phyloP scores from a whole-genome alignment of 163 green algal species.

The Volvox carteri region DNA sequence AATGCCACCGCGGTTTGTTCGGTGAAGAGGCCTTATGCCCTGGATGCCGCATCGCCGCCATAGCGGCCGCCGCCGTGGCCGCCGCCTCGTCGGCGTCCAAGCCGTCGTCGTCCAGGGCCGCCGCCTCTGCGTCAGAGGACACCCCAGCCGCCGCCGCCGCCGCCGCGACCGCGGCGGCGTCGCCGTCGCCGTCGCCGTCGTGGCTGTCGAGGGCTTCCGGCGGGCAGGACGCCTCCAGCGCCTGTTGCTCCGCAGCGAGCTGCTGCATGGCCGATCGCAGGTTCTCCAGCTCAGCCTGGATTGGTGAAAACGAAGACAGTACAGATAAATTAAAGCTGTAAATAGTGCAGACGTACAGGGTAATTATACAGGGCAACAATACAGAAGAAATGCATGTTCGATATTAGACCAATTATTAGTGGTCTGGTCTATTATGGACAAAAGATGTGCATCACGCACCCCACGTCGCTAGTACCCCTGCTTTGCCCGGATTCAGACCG shows the following conservation, averaged over 20 bases:
- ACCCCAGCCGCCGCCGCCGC: neutral
- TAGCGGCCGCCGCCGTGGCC: neutral
- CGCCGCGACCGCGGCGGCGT: neutral
- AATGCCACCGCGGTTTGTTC: constrained; percentile 6
- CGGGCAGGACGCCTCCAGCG: neutral
- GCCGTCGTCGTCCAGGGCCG: constrained; percentile 1
- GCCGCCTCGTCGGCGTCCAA: neutral
- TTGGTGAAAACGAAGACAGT: too few species aligned
- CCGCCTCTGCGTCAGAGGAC: neutral
- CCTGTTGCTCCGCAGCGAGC: constrained; percentile 18
- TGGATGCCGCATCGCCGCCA: constrained; percentile 13
- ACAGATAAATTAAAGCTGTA: too few species aligned
- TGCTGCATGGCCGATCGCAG: constrained; percentile 29
- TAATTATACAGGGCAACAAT: too few species aligned
- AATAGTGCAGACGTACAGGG: too few species aligned
- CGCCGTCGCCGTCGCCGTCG: neutral
- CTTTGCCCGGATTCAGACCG: too few species aligned
- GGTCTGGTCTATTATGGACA: too few species aligned
- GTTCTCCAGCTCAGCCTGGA: constrained; percentile 49
- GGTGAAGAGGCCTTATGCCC: neutral
- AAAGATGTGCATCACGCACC: too few species aligned
- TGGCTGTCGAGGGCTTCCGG: neutral
- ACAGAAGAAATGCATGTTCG: too few species aligned
- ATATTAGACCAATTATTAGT: too few species aligned
- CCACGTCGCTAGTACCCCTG: too few species aligned